phyloP scores from a whole-genome alignment of 352 stramenopile genomes.

The Phytophthora citricola region DNA sequence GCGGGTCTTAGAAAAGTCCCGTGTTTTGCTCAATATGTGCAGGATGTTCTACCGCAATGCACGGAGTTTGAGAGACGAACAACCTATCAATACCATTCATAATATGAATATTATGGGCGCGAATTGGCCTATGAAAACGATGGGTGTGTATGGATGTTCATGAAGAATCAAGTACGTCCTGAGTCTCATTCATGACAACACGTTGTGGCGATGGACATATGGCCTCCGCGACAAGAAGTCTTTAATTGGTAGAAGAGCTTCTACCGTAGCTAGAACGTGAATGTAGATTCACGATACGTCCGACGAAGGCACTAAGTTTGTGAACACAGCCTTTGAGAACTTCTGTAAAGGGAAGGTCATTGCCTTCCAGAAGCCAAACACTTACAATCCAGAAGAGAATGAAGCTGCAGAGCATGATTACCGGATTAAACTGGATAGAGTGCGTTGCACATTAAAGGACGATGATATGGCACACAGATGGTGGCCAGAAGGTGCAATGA shows the following conservation, averaged over 20 bases:
- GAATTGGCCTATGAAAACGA: no score
- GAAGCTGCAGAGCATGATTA: slow-evolving; percentile 14
- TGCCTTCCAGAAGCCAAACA: slow-evolving; percentile 16
- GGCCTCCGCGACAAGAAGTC: slow-evolving; percentile 4
- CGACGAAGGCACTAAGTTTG: slow-evolving; percentile 12
- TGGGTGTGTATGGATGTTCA: no score
- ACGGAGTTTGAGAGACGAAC: no score
- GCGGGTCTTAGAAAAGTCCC: no score
- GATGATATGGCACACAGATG: slow-evolving; percentile 1
- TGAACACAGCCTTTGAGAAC: slow-evolving; percentile 16
- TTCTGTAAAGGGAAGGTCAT: slow-evolving; percentile 14
- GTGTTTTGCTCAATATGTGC: no score
- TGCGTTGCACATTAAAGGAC: slow-evolving; percentile 10
- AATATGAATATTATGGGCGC: no score
- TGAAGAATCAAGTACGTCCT: no score
- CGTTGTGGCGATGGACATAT: no score
- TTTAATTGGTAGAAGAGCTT: slow-evolving; percentile 9
- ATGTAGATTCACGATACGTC: slow-evolving; percentile 18
- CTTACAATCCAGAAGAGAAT: slow-evolving; percentile 20
- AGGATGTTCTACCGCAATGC: no score
- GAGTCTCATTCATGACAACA: no score
- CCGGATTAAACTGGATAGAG: slow-evolving; percentile 13
- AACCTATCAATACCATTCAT: no score
- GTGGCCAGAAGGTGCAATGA: slow-evolving; percentile 1
- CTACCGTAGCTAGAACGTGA: slow-evolving; percentile 10